phyloP scores from a whole-genome alignment of 1,139 yeast genomes.

The Blastobotrys aristatus region DNA sequence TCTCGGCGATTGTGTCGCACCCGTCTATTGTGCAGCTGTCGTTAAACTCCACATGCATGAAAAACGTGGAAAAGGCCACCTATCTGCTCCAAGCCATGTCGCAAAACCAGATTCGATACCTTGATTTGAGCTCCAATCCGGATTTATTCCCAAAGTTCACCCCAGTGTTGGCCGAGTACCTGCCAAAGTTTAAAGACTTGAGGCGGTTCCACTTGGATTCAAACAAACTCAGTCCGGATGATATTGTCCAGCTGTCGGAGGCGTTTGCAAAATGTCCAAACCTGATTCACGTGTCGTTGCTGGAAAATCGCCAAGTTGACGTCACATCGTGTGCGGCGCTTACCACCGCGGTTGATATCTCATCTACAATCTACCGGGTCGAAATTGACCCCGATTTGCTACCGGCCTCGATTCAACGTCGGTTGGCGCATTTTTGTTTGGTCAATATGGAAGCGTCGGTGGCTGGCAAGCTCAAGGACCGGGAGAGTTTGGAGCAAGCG shows the following conservation, averaged over 20 bases:
- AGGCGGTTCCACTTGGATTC: slow-evolving; percentile 75
- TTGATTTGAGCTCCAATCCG: slow-evolving; percentile 74
- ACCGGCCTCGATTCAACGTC: slow-evolving; percentile 65
- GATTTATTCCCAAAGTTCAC: slow-evolving; percentile 67
- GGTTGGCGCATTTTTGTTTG: slow-evolving; percentile 77
- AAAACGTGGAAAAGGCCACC: slow-evolving; percentile 49
- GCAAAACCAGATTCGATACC: slow-evolving; percentile 51
- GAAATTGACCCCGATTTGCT: slow-evolving; percentile 68
- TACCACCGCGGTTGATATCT: slow-evolving; percentile 64
- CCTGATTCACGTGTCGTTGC: slow-evolving; percentile 71
- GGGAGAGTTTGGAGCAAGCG: slow-evolving; percentile 30
- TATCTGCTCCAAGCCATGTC: slow-evolving; percentile 49
- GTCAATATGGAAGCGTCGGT: slow-evolving; percentile 60
- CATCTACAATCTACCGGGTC: slow-evolving; percentile 59
- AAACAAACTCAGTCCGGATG: slow-evolving; percentile 58
- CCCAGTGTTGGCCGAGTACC: slow-evolving; percentile 51
- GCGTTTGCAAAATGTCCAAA: slow-evolving; percentile 63
- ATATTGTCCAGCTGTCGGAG: slow-evolving; percentile 62
- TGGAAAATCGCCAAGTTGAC: slow-evolving; percentile 57
- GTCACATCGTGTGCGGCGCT: slow-evolving; percentile 60
- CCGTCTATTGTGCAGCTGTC: slow-evolving; percentile 53
- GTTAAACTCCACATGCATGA: slow-evolving; percentile 60
- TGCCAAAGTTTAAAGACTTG: slow-evolving; percentile 62
- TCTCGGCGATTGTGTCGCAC: slow-evolving; percentile 12
- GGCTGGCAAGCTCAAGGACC: slow-evolving; percentile 32